Conservation (phyloP, 495 filamentous ascomycete species). For the Lasiosphaeria miniovina region DNA sequence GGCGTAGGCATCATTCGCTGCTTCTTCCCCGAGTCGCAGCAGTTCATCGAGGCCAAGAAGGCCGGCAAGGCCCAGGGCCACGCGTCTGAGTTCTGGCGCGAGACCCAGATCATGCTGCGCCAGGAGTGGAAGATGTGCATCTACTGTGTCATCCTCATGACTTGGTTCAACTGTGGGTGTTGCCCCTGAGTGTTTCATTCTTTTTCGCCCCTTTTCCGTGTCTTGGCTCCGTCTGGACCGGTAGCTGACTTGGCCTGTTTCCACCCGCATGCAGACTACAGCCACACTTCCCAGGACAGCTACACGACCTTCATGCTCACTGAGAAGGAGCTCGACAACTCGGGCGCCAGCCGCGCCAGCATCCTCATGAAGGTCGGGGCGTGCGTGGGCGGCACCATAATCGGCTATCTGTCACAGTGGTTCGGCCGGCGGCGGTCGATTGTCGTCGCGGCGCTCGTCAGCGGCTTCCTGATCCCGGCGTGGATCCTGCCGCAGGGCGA, state of each 20-base stretch:
- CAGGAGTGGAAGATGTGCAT: conserved; percentile 69
- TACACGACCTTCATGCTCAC: conserved; percentile 74
- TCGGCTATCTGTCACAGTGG: conserved; percentile 70
- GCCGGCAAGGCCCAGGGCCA: conserved; percentile 46
- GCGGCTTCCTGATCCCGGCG: conserved; percentile 59
- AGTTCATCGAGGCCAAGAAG: conserved; percentile 64
- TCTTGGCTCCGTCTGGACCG: not conserved
- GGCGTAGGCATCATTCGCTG: conserved; percentile 60
- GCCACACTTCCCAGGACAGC: conserved; percentile 67
- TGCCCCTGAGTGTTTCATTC: too few species aligned
- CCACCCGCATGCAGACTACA: conserved; percentile 44
- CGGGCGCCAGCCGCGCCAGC: conserved; percentile 59
- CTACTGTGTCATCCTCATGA: conserved; percentile 72
- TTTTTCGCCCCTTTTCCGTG: not conserved
- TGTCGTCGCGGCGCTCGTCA: conserved; percentile 55
- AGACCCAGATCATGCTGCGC: conserved; percentile 59
- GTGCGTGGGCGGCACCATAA: conserved; percentile 68
- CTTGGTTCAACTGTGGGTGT: conserved; percentile 52
- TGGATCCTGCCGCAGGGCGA: conserved; percentile 66
- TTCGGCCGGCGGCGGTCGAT: conserved; percentile 67
- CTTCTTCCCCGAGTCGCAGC: conserved; percentile 65
- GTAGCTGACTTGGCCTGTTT: conserved; percentile 4
- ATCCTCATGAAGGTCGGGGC: conserved; percentile 73
- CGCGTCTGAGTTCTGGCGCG: conserved; percentile 56
- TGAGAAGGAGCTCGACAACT: conserved; percentile 61